These are phyloP conservation scores for Penicillium sp. DNA, from an alignment of 2,329 filamentous ascomycete species.

Conservation along the genomic window DNA sequence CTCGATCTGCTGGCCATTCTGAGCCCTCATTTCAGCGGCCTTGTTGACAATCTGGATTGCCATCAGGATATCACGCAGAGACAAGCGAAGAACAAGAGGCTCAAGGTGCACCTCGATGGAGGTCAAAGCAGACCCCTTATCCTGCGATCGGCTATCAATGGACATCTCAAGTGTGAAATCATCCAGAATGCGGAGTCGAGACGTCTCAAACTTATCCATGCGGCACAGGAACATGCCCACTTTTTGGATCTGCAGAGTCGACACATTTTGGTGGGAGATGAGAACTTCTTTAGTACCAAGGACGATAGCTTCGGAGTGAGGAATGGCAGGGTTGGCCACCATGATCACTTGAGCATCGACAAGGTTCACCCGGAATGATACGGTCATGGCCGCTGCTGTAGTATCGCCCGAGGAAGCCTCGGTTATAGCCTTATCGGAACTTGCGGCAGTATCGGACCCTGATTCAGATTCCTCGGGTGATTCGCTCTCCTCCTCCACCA, in stretches of 20 bases:
- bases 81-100: slow-evolving; percentile 84
- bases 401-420: slow-evolving; percentile 31
- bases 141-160: slow-evolving; percentile 69
- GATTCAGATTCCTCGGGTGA: slow-evolving; percentile 37
- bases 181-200: slow-evolving; percentile 85
- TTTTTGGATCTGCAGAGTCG: slow-evolving; percentile 89
- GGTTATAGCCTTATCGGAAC: slow-evolving; percentile 24
- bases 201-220: slow-evolving; percentile 96
- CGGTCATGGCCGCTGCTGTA: slow-evolving; percentile 58
- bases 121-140: slow-evolving; percentile 60
- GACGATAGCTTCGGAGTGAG: slow-evolving; percentile 92
- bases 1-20: slow-evolving; percentile 46
- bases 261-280: slow-evolving; percentile 86
- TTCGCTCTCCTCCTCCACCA: slow-evolving; percentile 34
- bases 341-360: slow-evolving; percentile 96
- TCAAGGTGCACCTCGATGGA: slow-evolving; percentile 87
- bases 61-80: slow-evolving; percentile 88
- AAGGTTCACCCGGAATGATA: slow-evolving; percentile 88
- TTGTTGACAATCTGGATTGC: slow-evolving; percentile 89
- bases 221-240: slow-evolving; percentile 98
- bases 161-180: slow-evolving; percentile 92
- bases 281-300: slow-evolving; percentile 90
- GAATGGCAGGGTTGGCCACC: slow-evolving; percentile 87
- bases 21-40: slow-evolving; percentile 76
- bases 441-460: slow-evolving; percentile 31